Conservation (phyloP, 768 basidiomycete genomes). For the Suillus lakei region DNA sequence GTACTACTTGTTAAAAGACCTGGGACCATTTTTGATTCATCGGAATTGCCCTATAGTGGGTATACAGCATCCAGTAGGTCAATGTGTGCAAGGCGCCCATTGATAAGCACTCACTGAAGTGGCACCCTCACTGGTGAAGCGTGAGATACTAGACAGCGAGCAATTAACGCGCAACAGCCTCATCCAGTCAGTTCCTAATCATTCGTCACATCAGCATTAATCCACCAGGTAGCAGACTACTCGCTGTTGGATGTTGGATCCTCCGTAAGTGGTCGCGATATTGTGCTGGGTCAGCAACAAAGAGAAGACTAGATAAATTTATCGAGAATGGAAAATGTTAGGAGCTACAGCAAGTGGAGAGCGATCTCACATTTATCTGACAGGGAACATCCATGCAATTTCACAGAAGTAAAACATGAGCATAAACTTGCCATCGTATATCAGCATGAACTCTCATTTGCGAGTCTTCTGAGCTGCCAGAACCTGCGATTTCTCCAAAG, state of each 20-base stretch:
- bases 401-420: neutral
- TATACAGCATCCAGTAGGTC: neutral
- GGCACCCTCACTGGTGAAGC: neutral
- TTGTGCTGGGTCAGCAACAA: neutral
- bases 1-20: neutral
- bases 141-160: neutral
- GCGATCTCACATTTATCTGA: neutral
- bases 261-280: neutral
- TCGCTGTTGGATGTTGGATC: neutral
- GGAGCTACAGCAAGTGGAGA: neutral
- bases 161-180: neutral
- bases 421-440: neutral
- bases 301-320: neutral
- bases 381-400: neutral
- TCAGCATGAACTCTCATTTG: neutral
- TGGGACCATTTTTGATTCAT: neutral
- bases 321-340: neutral
- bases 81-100: neutral
- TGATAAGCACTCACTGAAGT: neutral
- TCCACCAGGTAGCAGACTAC: neutral
- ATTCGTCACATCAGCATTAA: neutral
- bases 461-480: neutral
- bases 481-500: neutral
- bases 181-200: neutral
- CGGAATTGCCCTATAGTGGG: neutral